A percentile compares a stretch with the other conserved stretches of the same genome.
Conservation (phyloP, 2,329 filamentous ascomycete species). For the Tolypocladium guangdongense region DNA sequence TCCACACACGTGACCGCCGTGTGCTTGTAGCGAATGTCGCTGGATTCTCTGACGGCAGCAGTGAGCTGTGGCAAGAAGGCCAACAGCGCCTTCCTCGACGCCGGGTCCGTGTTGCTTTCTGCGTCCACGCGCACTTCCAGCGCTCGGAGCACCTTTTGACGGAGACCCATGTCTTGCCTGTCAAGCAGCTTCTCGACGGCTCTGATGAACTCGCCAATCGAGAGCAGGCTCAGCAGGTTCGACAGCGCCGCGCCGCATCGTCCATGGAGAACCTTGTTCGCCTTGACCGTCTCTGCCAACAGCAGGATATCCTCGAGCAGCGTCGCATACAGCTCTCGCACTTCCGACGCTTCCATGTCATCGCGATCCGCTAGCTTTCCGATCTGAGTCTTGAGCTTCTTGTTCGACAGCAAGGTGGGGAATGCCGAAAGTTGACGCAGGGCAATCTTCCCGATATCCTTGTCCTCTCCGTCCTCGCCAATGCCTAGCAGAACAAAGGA, state of each 20-base stretch:
- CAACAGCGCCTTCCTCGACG: slow-evolving; percentile 60
- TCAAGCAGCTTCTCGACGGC: slow-evolving; percentile 74
- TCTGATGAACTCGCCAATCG: slow-evolving; percentile 80
- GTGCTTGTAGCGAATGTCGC: slow-evolving; percentile 66
- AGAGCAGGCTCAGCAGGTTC: slow-evolving; percentile 72
- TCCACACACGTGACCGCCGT: slow-evolving; percentile 84
- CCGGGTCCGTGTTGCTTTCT: slow-evolving; percentile 56
- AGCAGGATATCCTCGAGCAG: slow-evolving; percentile 55
- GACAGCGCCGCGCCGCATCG: slow-evolving; percentile 62
- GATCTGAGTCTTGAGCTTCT: slow-evolving; percentile 44
- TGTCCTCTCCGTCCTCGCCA: slow-evolving; percentile 33
- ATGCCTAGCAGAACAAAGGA: slow-evolving; percentile 60
- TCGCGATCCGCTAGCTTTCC: slow-evolving; percentile 46
- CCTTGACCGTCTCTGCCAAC: slow-evolving; percentile 54
- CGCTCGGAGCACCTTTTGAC: slow-evolving; percentile 69
- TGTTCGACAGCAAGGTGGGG: slow-evolving; percentile 46
- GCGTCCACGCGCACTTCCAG: slow-evolving; percentile 70
- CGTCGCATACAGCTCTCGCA: slow-evolving; percentile 57
- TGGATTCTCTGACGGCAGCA: slow-evolving; percentile 60
- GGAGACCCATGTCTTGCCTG: slow-evolving; percentile 61
- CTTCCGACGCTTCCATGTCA: slow-evolving; percentile 54
- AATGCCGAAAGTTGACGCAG: slow-evolving; percentile 45
- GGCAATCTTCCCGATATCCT: slow-evolving; percentile 39
- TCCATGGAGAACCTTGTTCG: slow-evolving; percentile 41
- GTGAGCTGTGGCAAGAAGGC: slow-evolving; percentile 72